phyloP scores from a whole-genome alignment of 2,329 filamentous ascomycete species.

The Diplodia scrobiculata region DNA sequence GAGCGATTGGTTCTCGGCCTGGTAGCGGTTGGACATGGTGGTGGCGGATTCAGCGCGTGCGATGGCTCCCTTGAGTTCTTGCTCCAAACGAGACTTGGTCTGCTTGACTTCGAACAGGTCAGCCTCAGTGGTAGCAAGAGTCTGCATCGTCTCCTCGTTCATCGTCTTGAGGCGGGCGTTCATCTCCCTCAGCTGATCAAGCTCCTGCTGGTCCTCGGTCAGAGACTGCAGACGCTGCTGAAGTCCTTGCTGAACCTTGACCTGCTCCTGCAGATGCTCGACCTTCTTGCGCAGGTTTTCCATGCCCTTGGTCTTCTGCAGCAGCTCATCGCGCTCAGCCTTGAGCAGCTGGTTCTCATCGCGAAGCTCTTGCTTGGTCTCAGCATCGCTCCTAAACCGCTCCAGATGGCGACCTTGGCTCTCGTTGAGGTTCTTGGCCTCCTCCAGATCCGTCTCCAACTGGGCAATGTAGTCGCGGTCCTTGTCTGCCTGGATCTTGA shows the following conservation, averaged over 20 bases:
- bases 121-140: slow-evolving; percentile 55
- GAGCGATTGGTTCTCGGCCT: slow-evolving; percentile 52
- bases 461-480: slow-evolving; percentile 55
- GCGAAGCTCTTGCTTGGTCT: slow-evolving; percentile 52
- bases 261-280: slow-evolving; percentile 53
- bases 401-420: slow-evolving; percentile 52
- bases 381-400: slow-evolving; percentile 47
- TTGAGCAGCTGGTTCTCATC: slow-evolving; percentile 55
- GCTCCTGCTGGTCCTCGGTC: slow-evolving; percentile 49
- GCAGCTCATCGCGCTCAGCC: slow-evolving; percentile 54
- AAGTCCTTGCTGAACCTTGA: slow-evolving; percentile 48
- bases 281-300: slow-evolving; percentile 59
- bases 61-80: slow-evolving; percentile 51
- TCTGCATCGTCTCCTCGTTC: slow-evolving; percentile 54
- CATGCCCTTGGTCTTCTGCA: slow-evolving; percentile 54
- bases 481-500: slow-evolving; percentile 49
- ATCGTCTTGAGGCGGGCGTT: slow-evolving; percentile 52
- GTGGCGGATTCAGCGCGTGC: slow-evolving; percentile 53
- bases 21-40: slow-evolving; percentile 52
- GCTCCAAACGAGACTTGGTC: slow-evolving; percentile 51
- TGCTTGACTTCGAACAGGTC: slow-evolving; percentile 56
- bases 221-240: slow-evolving; percentile 51
- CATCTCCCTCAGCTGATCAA: slow-evolving; percentile 50
- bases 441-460: slow-evolving; percentile 52
- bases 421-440: slow-evolving; percentile 49